These are phyloP conservation scores for Phytophthora pinifolia DNA, from an alignment of 352 stramenopile genomes.

Conservation along the genomic window DNA sequence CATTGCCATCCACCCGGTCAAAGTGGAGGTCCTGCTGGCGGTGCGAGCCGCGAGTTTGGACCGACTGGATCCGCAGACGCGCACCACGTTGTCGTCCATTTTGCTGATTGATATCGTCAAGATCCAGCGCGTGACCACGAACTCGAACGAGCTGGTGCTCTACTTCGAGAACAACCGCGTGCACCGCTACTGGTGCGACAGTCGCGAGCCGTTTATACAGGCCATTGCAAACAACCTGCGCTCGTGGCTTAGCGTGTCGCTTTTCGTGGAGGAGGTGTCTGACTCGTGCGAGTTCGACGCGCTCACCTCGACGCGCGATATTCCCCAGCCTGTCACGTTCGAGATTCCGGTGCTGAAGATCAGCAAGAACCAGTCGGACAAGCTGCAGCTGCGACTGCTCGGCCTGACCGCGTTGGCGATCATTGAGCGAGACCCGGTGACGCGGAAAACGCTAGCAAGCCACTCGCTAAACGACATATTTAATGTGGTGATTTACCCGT, in stretches of 20 bases:
- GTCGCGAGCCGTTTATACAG: conserved; percentile 86
- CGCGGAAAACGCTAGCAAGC: conserved; percentile 62
- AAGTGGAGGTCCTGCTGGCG: conserved; percentile 69
- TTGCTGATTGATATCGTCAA: conserved; percentile 89
- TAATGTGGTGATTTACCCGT: conserved; percentile 88
- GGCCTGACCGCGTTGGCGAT: conserved; percentile 69
- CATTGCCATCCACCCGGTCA: conserved; percentile 63
- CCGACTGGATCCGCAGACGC: conserved; percentile 63
- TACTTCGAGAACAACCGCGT: conserved; percentile 89
- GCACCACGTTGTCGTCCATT: conserved; percentile 76
- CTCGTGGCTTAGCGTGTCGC: conserved; percentile 78
- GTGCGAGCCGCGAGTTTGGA: conserved; percentile 81
- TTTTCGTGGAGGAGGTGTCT: conserved; percentile 84
- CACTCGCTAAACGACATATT: conserved; percentile 81
- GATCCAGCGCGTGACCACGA: conserved; percentile 83
- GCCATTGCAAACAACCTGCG: conserved; percentile 86
- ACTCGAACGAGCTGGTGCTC: conserved; percentile 80
- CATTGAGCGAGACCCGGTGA: conserved; percentile 75
- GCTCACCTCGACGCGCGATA: conserved; percentile 72
- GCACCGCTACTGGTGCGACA: conserved; percentile 87
- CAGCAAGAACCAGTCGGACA: conserved; percentile 75
- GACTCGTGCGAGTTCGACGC: conserved; percentile 86
- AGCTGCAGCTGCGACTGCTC: conserved; percentile 72
- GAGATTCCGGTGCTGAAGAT: conserved; percentile 87
- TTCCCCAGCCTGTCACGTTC: conserved; percentile 78